Conservation (phyloP, 352 stramenopile species). For the Phytophthora podocarpi region DNA sequence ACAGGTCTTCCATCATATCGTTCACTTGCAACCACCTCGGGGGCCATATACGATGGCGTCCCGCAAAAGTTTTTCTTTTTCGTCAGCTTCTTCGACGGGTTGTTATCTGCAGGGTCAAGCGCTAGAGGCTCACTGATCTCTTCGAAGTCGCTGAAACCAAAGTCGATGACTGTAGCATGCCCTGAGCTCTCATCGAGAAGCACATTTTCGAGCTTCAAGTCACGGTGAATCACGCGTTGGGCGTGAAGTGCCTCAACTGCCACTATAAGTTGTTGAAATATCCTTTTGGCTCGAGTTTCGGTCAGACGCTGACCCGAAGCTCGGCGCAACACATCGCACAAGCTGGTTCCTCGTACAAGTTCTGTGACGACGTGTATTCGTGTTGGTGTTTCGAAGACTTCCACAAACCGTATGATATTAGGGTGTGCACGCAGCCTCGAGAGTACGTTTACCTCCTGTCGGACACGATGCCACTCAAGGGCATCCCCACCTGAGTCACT, state of each 20-base stretch:
- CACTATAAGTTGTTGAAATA: slow-evolving; percentile 51
- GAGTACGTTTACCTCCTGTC: slow-evolving; percentile 58
- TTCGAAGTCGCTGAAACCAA: slow-evolving; percentile 73
- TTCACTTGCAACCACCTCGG: slow-evolving; percentile 62
- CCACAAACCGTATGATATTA: slow-evolving; percentile 56
- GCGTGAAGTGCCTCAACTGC: slow-evolving; percentile 52
- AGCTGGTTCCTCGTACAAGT: slow-evolving; percentile 37
- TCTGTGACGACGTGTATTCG: slow-evolving; percentile 68
- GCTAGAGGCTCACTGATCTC: slow-evolving; percentile 23
- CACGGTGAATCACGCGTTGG: slow-evolving; percentile 66
- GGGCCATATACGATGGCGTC: slow-evolving; percentile 81
- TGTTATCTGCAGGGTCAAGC: not conserved
- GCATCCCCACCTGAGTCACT: slow-evolving; percentile 26
- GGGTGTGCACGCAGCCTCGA: slow-evolving; percentile 40
- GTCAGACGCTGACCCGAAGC: slow-evolving; percentile 37
- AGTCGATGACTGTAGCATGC: slow-evolving; percentile 60
- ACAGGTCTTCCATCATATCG: slow-evolving; percentile 63
- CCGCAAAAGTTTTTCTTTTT: slow-evolving; percentile 78
- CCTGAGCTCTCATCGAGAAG: slow-evolving; percentile 46
- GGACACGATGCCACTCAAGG: slow-evolving; percentile 68
- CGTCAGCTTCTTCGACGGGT: slow-evolving; percentile 31
- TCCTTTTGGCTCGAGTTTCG: slow-evolving; percentile 37
- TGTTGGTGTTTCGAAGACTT: slow-evolving; percentile 65
- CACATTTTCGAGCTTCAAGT: slow-evolving; percentile 84
- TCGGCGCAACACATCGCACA: slow-evolving; percentile 50